Evolutionary conservation across 495 filamentous ascomycete species (phyloP), one percentile per base, ranked within the genome.

Genomic region (Lophiostoma macrostomum): DNA sequence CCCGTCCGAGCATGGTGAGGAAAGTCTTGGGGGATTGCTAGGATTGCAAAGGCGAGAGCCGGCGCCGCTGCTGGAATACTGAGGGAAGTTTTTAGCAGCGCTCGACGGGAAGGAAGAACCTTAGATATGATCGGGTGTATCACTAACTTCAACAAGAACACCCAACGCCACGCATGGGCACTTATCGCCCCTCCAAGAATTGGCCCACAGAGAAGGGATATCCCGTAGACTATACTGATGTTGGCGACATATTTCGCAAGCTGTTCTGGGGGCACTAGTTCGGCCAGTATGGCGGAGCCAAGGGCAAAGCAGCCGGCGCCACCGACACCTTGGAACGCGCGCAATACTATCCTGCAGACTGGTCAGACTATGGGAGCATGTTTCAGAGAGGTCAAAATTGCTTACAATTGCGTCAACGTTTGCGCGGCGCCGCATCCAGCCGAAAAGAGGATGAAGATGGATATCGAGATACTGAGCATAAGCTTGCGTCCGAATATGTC

Each of bases 281-380:
- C 75, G 3, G 74, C 70, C 4, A 79, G 56, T 0, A 81, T 74
- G 20, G 79, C 74, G 50, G 82, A 72, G 3, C 74, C 69, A 5
- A 83, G 65, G 13, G 76, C 76, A 24, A 46, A 55, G 32, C 51
- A 47, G 25, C 41, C 51, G 4, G 18, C 42, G 14, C 31, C 51
- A 5, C 51, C 51, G 8, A 55, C 18, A n/a, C 51, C 51, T 31
- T 55, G 51, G 42, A 47, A 55, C 22, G 43, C 51, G 12, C 51
- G 41, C 5, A 46, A 38, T 4, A 47, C 22, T 16, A 47, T 47
- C 20, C 51, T 68, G 23, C 12, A 18, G 4, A 19, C 2, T 16
- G 18, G 5, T 52, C 42, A 45, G 20, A 4, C 28, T 32, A 27
- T 0, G 7, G 13, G 12, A 36, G 11, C 8, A 14, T 10, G 14